Conservation (phyloP, 257 asterid species). For the Rehmannia glutinosa region DNA sequence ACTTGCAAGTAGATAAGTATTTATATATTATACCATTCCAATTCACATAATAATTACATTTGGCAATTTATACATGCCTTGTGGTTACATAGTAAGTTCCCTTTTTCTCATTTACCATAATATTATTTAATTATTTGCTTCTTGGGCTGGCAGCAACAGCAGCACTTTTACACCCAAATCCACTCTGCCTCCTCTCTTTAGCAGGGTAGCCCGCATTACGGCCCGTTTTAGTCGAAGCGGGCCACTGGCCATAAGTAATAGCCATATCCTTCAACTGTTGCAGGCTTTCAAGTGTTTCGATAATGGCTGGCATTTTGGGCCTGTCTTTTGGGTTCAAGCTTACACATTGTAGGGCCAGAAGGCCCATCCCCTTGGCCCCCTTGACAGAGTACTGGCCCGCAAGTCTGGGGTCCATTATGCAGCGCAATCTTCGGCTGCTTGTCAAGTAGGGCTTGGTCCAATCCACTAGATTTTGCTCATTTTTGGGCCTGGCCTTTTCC, state of each 20-base stretch:
- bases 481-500: conserved; percentile 68
- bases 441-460: conserved; percentile 71
- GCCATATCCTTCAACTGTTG: conserved; percentile 71
- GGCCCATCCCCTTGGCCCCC: conserved; percentile 77
- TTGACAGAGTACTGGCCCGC: conserved; percentile 78
- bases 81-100: neutral
- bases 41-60: conserved; percentile 25
- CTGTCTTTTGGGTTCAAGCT: conserved; percentile 80
- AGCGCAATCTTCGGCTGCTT: conserved; percentile 57
- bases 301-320: conserved; percentile 83
- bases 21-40: conserved; percentile 19
- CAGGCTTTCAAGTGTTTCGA: conserved; percentile 68
- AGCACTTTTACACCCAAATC: conserved; percentile 46
- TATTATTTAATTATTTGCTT: conserved; percentile 32
- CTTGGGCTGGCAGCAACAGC: conserved; percentile 55
- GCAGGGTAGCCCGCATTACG: conserved; percentile 20
- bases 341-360: conserved; percentile 64
- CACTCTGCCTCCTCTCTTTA: conserved; percentile 44
- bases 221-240: conserved; percentile 38
- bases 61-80: conserved; percentile 24
- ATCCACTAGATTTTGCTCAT: conserved; percentile 70
- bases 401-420: conserved; percentile 65
- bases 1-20: neutral
- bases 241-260: conserved; percentile 65
- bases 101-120: conserved; percentile 9